Percentiles rank a stretch among this genome's conserved stretches.
Conservation (phyloP, 257 asterid species). For the Thymus quinquecostatus region DNA sequence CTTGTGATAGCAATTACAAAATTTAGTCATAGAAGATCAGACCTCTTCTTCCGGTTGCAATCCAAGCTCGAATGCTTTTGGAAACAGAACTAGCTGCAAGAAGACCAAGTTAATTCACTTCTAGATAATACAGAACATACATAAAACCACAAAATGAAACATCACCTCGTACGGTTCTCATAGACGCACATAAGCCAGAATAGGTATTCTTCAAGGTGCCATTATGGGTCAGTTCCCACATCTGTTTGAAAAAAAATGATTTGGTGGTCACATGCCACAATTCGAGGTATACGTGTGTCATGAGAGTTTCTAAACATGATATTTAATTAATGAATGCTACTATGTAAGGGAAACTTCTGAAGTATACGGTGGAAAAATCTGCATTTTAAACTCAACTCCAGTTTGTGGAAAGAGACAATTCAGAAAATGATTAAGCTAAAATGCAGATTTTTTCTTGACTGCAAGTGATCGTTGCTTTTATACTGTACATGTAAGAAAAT, state of each 20-base stretch:
- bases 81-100: slow-evolving; percentile 51
- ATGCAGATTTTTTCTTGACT: not conserved
- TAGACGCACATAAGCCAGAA: slow-evolving; percentile 81
- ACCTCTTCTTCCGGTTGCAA: slow-evolving; percentile 84
- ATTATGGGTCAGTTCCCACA: slow-evolving; percentile 80
- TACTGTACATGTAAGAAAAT: not conserved
- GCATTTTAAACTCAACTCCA: not conserved
- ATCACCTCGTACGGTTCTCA: slow-evolving; percentile 59
- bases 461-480: not conserved
- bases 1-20: not conserved
- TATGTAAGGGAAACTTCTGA: not conserved
- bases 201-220: slow-evolving; percentile 80
- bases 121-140: not conserved
- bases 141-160: not conserved
- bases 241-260: slow-evolving; percentile 44
- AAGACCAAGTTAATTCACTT: slow-evolving; percentile 27
- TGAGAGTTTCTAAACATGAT: slow-evolving; percentile 11
- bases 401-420: not conserved
- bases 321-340: not conserved
- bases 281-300: slow-evolving; percentile 2
- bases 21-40: slow-evolving; percentile 9
- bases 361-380: not conserved
- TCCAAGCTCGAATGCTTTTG: slow-evolving; percentile 68
- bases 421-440: not conserved
- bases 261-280: slow-evolving; percentile 8